Conservation (phyloP, 2,329 filamentous ascomycete species). For the Botryotinia narcissicola region DNA sequence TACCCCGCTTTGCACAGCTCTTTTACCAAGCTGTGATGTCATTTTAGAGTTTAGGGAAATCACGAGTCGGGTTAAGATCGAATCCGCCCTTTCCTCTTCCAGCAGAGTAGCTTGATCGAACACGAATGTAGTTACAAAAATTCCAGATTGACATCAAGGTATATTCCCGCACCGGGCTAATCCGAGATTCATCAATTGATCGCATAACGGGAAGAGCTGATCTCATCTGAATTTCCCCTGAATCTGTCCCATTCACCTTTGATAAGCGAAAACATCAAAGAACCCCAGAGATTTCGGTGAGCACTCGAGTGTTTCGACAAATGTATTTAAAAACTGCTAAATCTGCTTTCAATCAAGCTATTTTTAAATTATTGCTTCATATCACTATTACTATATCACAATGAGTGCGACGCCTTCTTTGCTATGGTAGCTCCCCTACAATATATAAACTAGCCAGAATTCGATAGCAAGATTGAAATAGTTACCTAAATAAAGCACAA, state of each 20-base stretch:
- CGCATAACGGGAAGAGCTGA: background rate
- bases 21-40: background rate
- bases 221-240: background rate
- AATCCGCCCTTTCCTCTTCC: background rate
- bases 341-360: background rate
- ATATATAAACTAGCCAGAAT: too few relatives aligned
- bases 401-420: background rate
- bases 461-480: too few relatives aligned
- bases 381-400: background rate
- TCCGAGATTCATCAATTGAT: background rate
- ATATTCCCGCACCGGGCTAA: background rate
- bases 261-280: background rate
- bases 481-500: too few relatives aligned
- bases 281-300: background rate
- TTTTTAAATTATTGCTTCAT: background rate
- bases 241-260: background rate
- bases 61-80: background rate
- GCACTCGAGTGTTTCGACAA: background rate
- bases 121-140: background rate
- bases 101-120: background rate
- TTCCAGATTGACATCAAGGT: background rate
- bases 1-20: slow-evolving; percentile 2
- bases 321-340: background rate
- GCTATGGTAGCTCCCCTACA: too few relatives aligned
- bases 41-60: background rate